A percentile compares a stretch with the other conserved stretches of the same genome.
phyloP scores from a whole-genome alignment of 140 eudicot species.

The Ambrosia hybrid region DNA sequence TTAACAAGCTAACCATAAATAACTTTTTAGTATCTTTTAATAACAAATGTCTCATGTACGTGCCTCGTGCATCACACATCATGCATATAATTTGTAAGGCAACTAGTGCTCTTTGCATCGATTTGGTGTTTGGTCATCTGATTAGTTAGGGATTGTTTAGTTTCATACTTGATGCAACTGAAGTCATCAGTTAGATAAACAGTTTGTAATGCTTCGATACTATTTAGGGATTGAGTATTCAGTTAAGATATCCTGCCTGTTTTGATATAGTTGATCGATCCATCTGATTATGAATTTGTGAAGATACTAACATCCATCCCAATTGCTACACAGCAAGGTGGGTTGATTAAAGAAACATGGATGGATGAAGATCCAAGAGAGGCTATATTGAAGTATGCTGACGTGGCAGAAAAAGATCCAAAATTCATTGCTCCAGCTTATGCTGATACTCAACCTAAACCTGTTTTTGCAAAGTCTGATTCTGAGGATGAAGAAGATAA shows the following conservation, averaged over 20 bases:
- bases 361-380: constrained; percentile 99
- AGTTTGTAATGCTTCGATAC: too few relatives aligned
- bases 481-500: constrained; percentile 85
- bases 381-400: constrained; percentile 94
- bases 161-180: too few relatives aligned
- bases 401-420: constrained; percentile 90
- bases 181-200: too few relatives aligned
- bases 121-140: too few relatives aligned
- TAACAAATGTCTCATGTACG: too few relatives aligned
- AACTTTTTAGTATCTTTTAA: too few relatives aligned
- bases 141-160: too few relatives aligned
- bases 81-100: too few relatives aligned
- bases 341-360: constrained; percentile 96
- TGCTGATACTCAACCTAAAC: constrained; percentile 84
- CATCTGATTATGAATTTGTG: neutral
- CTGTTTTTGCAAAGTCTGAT: constrained; percentile 86
- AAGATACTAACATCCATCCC: constrained; percentile 9
- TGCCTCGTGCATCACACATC: too few relatives aligned
- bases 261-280: neutral
- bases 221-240: too few relatives aligned
- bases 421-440: constrained; percentile 95
- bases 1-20: too few relatives aligned
- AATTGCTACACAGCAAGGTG: constrained; percentile 80
- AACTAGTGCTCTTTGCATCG: too few relatives aligned
- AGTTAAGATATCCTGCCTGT: neutral